Evolutionary conservation across 2,329 filamentous ascomycete species (phyloP), one percentile per base, ranked within the genome.

Genomic region (Calcarisporium arbuscula): DNA sequence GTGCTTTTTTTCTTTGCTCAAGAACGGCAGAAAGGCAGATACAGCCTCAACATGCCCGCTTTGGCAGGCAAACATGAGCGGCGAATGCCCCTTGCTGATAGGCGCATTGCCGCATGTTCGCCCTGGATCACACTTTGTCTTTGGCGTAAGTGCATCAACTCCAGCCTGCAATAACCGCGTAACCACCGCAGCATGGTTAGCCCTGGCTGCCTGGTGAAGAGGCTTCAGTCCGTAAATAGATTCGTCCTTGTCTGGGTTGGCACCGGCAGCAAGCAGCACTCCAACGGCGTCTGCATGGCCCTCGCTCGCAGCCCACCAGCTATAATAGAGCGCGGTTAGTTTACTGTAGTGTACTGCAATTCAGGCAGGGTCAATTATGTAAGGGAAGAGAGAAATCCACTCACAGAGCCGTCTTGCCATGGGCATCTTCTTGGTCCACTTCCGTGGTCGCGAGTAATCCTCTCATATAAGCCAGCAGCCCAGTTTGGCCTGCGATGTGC

Each of bases 121-220:
- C 19, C 28, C 25, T 16, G 25, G 17, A 17, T 28, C 29, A 7
- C 51, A 42, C 6, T 33, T 15, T 5, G 45, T 48, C 35, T 55
- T 59, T 4, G 34, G 11, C 0, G 53, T 53, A 5, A 58, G 32
- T 0, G 59, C 54, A 23, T 57, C 40, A 1, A 60, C 56, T 8
- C 61, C 62, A 17, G 58, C 57, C 7, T 51, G 40, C 5, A 67
- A 39, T 4, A 66, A 42, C 2, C 47, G 34, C n/a, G 34, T 39
- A 5, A 60, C 47, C 19, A 50, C 52, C 6, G 40, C 41, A 5
- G 40, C 32, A 35, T 57, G 50, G 23, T 61, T 60, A 8, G 40
- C 46, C 4, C 6, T 38, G 4, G 58, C 57, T 6, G 62, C 61
- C 17, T 40, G 6, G 32, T 65, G 57, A 2, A 67, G 38, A 6